Evolutionary conservation across 371 early-diverging fungal species (phyloP).

Genomic region (Actinomortierella ambigua): DNA sequence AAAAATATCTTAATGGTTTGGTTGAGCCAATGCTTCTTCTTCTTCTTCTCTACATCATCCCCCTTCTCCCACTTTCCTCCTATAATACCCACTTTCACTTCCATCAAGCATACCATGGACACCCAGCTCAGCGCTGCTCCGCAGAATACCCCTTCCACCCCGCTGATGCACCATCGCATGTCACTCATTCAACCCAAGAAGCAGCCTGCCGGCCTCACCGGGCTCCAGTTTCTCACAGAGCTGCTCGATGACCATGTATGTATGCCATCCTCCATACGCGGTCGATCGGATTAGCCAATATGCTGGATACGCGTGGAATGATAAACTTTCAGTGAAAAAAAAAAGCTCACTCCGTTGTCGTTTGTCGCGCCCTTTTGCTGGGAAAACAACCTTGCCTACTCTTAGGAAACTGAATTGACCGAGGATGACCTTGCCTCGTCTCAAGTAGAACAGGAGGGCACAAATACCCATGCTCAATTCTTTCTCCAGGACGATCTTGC

Average conservation of each 20-base stretch:
- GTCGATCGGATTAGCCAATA: background rate
- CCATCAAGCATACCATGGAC: no score
- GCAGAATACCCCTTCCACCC: no score
- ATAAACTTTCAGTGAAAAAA: no score
- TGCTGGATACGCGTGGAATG: no score
- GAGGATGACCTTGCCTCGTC: constrained; percentile 6
- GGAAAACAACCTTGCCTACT: no score
- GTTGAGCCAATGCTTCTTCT: no score
- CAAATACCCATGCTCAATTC: constrained; percentile 8
- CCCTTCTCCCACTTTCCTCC: no score
- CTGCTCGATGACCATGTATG: constrained; percentile 33
- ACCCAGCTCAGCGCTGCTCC: no score
- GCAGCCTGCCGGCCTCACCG: constrained; percentile 31
- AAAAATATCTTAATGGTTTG: background rate
- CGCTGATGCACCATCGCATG: background rate
- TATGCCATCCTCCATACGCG: background rate
- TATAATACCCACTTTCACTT: no score
- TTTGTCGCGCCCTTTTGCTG: background rate
- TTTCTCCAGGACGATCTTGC: constrained; percentile 38
- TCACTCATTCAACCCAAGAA: background rate
- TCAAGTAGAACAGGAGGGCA: constrained; percentile 22
- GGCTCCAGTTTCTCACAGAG: constrained; percentile 36
- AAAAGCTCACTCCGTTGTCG: background rate
- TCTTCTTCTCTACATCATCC: no score
- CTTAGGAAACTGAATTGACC: no score